Conservation (phyloP, 345 rosid genomes). For the Acer negundo region DNA sequence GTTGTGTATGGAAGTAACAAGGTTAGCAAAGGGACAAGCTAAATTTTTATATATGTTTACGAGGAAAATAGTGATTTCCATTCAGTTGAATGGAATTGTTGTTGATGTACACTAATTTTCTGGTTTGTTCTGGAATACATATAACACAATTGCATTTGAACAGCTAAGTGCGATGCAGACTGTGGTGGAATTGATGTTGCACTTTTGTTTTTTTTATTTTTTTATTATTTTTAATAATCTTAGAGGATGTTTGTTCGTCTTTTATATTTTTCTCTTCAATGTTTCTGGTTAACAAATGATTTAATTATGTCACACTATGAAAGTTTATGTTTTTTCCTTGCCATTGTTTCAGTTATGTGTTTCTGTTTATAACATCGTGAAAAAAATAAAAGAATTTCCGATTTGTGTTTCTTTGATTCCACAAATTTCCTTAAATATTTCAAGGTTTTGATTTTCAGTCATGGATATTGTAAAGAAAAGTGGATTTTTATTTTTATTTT, state of each 20-base stretch:
- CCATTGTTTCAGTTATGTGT: background rate
- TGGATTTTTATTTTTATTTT: background rate
- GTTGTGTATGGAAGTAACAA: background rate
- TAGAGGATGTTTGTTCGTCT: too few species aligned
- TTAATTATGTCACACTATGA: too few species aligned
- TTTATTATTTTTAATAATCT: too few species aligned
- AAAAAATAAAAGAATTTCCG: too few species aligned
- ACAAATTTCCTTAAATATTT: background rate
- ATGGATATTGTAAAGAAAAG: background rate
- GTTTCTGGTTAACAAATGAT: too few species aligned
- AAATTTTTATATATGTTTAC: background rate
- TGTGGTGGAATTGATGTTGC: too few species aligned
- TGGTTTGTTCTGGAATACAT: too few species aligned
- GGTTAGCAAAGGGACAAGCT: too few species aligned
- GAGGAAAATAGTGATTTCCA: background rate
- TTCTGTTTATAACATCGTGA: background rate
- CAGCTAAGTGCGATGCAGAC: too few species aligned
- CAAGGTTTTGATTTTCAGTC: background rate
- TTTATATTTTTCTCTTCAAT: too few species aligned
- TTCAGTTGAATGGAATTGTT: background rate
- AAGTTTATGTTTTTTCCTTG: background rate
- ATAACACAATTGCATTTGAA: too few species aligned
- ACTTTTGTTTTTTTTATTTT: too few species aligned
- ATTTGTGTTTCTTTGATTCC: background rate
- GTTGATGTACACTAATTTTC: background rate